A percentile compares a stretch with the other conserved stretches of the same genome.
Evolutionary conservation across 1,139 yeast genomes (phyloP).

Genomic region (Lodderomyces oxycetoniae): DNA sequence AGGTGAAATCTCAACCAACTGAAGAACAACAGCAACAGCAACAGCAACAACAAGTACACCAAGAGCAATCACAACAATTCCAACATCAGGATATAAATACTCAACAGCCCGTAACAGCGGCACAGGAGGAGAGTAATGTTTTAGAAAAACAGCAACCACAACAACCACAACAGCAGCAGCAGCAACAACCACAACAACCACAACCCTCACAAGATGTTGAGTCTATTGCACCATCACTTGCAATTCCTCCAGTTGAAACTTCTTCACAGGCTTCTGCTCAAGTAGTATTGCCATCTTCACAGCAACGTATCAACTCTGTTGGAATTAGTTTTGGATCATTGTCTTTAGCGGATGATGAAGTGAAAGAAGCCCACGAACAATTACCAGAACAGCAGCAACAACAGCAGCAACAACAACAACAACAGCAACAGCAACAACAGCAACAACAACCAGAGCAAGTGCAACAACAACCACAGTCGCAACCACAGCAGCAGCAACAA

Average conservation of each 20-base stretch:
- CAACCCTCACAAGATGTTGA: no score
- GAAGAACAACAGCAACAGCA: constrained; percentile 6
- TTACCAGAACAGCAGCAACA: constrained; percentile 16
- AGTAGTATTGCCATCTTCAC: constrained; percentile 61
- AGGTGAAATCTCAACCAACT: constrained; percentile 1
- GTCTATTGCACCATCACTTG: constrained; percentile 35
- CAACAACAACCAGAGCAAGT: constrained; percentile 15
- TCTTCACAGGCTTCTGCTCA: constrained; percentile 21
- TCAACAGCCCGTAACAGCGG: constrained; percentile 11
- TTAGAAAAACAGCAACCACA: constrained; percentile 20
- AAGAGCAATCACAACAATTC: constrained; percentile 9
- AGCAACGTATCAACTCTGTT: constrained; percentile 49
- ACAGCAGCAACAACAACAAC: constrained; percentile 15
- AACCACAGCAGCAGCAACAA: constrained; percentile 12
- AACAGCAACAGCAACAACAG: constrained; percentile 12
- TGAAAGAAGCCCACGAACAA: constrained; percentile 13
- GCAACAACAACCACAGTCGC: constrained; percentile 14
- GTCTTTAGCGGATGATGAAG: constrained; percentile 42
- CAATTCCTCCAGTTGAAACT: constrained; percentile 6
- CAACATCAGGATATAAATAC: constrained; percentile 5
- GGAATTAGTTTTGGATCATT: constrained; percentile 72
- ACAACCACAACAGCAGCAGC: constrained; percentile 8
- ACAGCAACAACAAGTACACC: constrained; percentile 10
- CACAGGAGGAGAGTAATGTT: constrained; percentile 17
- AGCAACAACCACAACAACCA: constrained; percentile 25